Percentiles rank a stretch among this genome's conserved stretches.
These are phyloP conservation scores for Avena sativa DNA, from an alignment of 176 grass and related monocot species.

Conservation along the genomic window DNA sequence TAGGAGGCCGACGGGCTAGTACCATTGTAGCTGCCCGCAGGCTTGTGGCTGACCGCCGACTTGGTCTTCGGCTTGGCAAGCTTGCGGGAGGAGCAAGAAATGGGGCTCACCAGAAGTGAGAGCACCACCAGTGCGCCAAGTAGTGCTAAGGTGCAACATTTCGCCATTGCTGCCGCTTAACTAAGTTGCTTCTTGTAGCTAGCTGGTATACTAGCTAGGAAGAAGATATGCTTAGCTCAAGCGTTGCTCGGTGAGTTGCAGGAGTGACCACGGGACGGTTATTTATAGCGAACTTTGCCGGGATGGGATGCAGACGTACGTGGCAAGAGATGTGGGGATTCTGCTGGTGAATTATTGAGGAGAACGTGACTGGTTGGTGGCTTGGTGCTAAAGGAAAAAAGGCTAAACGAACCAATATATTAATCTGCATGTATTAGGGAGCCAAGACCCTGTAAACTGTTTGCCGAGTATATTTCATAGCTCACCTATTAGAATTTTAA, in stretches of 20 bases:
- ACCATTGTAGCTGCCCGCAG: conserved; percentile 30
- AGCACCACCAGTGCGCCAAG: conserved; percentile 38
- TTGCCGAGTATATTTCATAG: background rate
- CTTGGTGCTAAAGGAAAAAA: conserved; percentile 34
- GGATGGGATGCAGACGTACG: conserved; percentile 25
- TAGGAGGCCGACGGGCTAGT: conserved; percentile 35
- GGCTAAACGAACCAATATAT: background rate
- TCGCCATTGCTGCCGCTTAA: conserved; percentile 44
- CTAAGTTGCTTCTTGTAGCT: background rate
- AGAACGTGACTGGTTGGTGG: conserved; percentile 53
- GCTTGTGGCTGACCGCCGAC: background rate
- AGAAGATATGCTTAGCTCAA: conserved; percentile 33
- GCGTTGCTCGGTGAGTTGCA: conserved; percentile 48
- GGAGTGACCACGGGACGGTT: conserved; percentile 12
- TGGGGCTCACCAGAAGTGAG: conserved; percentile 52
- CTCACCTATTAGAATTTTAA: background rate
- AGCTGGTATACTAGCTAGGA: conserved; percentile 7
- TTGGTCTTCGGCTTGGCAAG: conserved; percentile 31
- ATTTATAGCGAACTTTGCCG: conserved; percentile 43
- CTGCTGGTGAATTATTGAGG: conserved; percentile 45
- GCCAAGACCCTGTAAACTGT: background rate
- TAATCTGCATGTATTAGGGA: background rate
- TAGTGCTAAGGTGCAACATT: conserved; percentile 26
- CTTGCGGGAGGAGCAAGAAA: conserved; percentile 53
- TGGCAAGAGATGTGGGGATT: conserved; percentile 34